These are phyloP conservation scores for Leccinum proliferum DNA, from an alignment of 1,284 basidiomycete genomes.

Conservation along the genomic window DNA sequence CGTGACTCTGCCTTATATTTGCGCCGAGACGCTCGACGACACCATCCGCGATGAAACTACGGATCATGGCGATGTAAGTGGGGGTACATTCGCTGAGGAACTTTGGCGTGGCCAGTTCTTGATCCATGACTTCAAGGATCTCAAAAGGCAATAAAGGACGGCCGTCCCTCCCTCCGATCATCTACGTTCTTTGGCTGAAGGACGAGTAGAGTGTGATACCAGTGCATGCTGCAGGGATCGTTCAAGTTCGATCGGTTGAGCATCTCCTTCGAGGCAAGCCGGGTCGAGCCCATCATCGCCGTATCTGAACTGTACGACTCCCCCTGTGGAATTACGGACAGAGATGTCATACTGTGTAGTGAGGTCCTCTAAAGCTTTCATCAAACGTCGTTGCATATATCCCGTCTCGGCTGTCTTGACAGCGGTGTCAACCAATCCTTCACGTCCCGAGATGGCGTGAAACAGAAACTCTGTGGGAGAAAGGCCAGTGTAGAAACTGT, in stretches of 20 bases:
- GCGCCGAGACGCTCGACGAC: slow-evolving; percentile 65
- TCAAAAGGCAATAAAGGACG: slow-evolving; percentile 84
- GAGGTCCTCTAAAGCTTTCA: slow-evolving; percentile 99
- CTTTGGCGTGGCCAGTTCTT: slow-evolving; percentile 52
- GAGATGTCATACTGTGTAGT: slow-evolving; percentile 96
- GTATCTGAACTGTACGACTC: slow-evolving; percentile 97
- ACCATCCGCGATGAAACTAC: slow-evolving; percentile 66
- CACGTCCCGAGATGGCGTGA: slow-evolving; percentile 98
- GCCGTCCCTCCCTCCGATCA: slow-evolving; percentile 53
- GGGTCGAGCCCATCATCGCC: slow-evolving; percentile 98
- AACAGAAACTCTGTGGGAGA: slow-evolving; percentile 96
- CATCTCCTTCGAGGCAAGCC: slow-evolving; percentile 92
- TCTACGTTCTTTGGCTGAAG: slow-evolving; percentile 34
- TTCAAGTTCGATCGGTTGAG: slow-evolving; percentile 86
- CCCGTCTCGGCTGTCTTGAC: slow-evolving; percentile 99
- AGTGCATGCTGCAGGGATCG: slow-evolving; percentile 87
- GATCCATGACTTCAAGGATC: slow-evolving; percentile 71
- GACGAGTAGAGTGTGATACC: slow-evolving; percentile 28
- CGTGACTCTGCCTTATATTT: slow-evolving; percentile 65
- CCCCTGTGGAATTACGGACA: slow-evolving; percentile 94
- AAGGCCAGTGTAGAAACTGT: slow-evolving; percentile 96
- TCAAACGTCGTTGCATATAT: slow-evolving; percentile 98
- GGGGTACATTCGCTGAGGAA: slow-evolving; percentile 71
- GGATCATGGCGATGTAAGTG: slow-evolving; percentile 75
- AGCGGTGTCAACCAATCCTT: slow-evolving; percentile 98